Evolutionary conservation across 2,329 filamentous ascomycete species (phyloP).

Genomic region (Aspergillus pseudonomiae): DNA sequence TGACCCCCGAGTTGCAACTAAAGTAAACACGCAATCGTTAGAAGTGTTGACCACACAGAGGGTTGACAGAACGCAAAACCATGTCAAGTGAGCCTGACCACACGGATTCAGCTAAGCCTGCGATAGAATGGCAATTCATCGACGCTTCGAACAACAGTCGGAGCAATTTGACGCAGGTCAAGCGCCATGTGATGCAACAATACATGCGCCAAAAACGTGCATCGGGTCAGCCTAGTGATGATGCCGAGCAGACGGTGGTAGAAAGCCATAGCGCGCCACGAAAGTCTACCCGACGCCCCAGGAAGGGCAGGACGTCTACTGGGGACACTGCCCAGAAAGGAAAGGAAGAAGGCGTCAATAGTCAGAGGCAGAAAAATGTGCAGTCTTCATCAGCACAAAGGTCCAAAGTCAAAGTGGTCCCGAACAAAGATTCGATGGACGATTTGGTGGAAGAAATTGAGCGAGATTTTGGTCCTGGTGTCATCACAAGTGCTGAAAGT

Average conservation of each 20-base stretch:
- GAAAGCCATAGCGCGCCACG: constrained; percentile 2
- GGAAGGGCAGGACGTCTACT: constrained; percentile 1
- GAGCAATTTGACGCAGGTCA: constrained; percentile 43
- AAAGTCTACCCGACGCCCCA: constrained; percentile 18
- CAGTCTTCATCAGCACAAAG: not conserved
- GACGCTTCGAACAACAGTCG: constrained; percentile 41
- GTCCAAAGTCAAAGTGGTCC: not conserved
- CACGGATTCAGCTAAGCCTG: constrained; percentile 4
- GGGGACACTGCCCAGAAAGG: not conserved
- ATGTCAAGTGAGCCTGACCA: constrained; percentile 23
- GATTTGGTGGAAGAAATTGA: constrained; percentile 4
- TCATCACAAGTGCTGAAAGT: not conserved
- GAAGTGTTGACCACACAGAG: not conserved
- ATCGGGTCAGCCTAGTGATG: constrained; percentile 19
- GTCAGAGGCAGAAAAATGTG: not conserved
- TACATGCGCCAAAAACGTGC: constrained; percentile 43
- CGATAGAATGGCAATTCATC: constrained; percentile 42
- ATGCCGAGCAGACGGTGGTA: constrained; percentile 12
- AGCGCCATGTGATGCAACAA: constrained; percentile 49
- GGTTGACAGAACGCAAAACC: not conserved
- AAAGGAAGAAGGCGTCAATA: not conserved
- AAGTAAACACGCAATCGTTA: not conserved
- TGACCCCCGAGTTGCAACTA: not conserved
- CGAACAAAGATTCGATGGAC: not conserved
- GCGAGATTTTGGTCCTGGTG: constrained; percentile 1